Evolutionary conservation across 2,329 filamentous ascomycete genomes (phyloP).

Genomic region (Knufia petricola): DNA sequence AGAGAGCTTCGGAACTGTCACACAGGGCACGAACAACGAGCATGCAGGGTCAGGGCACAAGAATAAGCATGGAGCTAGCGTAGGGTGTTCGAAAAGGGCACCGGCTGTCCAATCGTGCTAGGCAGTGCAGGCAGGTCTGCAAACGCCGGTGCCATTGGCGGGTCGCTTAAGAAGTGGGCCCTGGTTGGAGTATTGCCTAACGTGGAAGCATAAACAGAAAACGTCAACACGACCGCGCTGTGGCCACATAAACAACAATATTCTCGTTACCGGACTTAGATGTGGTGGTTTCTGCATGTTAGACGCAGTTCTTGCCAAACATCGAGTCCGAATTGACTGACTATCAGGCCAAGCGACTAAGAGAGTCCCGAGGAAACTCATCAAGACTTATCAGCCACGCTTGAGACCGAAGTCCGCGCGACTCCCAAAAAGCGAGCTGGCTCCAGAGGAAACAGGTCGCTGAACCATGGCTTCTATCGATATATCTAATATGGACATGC

Average conservation of each 20-base stretch:
- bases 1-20: neutral
- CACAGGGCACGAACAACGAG: neutral
- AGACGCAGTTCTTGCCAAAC: no score
- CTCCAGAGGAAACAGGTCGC: neutral
- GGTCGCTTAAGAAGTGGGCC: neutral
- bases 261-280: no score
- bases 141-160: neutral
- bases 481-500: slow-evolving; percentile 1
- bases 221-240: slow-evolving; percentile 1
- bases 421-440: no score
- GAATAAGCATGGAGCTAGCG: neutral
- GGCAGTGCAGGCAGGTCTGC: slow-evolving; percentile 1
- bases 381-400: no score
- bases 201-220: neutral
- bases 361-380: no score
- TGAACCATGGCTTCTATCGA: neutral
- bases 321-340: no score
- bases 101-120: slow-evolving; percentile 3
- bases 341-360: no score
- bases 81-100: slow-evolving; percentile 5
- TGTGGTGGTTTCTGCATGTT: no score
- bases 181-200: neutral
- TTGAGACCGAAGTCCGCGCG: no score
- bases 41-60: neutral
- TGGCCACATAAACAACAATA: slow-evolving; percentile 3